Evolutionary conservation across 2,329 filamentous ascomycete species (phyloP).

Genomic region (Tricladium varicosporioides): DNA sequence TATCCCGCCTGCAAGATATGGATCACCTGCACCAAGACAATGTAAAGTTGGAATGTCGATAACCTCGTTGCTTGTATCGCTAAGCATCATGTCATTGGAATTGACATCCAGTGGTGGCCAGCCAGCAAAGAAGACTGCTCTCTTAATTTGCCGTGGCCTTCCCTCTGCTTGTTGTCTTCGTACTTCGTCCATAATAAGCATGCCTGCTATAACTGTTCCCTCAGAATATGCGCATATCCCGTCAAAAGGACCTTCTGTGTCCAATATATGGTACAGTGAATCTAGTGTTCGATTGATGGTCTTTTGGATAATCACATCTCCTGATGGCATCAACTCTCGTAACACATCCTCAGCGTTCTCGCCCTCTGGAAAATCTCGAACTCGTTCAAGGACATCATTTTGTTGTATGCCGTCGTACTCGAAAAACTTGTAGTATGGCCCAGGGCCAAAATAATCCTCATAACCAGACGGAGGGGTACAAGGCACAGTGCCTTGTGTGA

Average conservation of each 20-base stretch:
- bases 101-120: slow-evolving; percentile 51
- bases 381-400: slow-evolving; percentile 25
- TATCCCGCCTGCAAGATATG: slow-evolving; percentile 59
- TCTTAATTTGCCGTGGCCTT: slow-evolving; percentile 35
- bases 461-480: slow-evolving; percentile 50
- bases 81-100: slow-evolving; percentile 44
- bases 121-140: slow-evolving; percentile 48
- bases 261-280: slow-evolving; percentile 42
- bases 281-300: slow-evolving; percentile 30
- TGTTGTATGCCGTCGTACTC: slow-evolving; percentile 41
- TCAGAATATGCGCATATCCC: slow-evolving; percentile 60
- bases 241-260: slow-evolving; percentile 44
- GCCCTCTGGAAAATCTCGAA: slow-evolving; percentile 26
- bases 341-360: slow-evolving; percentile 25
- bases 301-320: slow-evolving; percentile 11
- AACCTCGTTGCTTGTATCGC: slow-evolving; percentile 47
- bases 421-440: slow-evolving; percentile 46
- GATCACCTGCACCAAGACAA: slow-evolving; percentile 54
- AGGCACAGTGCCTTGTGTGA: slow-evolving; percentile 48
- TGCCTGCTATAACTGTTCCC: slow-evolving; percentile 53
- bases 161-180: slow-evolving; percentile 38
- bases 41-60: slow-evolving; percentile 54
- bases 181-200: slow-evolving; percentile 50
- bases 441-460: slow-evolving; percentile 45
- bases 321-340: slow-evolving; percentile 21